These are phyloP conservation scores for Sporormia fimetaria DNA, from an alignment of 495 filamentous ascomycete genomes.

Conservation along the genomic window DNA sequence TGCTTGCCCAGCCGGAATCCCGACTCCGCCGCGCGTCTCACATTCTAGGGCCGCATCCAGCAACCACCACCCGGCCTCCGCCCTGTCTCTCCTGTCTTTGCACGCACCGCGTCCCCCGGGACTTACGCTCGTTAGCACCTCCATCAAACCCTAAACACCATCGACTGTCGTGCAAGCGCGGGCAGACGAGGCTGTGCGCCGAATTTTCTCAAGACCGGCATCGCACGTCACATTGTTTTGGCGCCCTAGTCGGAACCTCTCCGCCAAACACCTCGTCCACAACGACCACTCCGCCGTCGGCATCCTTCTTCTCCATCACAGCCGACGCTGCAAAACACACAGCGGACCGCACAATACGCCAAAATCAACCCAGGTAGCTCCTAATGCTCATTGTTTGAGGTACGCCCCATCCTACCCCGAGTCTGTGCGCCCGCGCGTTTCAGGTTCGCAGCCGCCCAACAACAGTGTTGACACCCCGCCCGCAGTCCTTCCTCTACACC, in stretches of 20 bases:
- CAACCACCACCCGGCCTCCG: not conserved
- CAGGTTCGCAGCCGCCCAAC: not conserved
- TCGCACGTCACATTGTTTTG: constrained; percentile 5
- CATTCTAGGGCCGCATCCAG: too few species aligned
- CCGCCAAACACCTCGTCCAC: constrained; percentile 8
- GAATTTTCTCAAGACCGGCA: not conserved
- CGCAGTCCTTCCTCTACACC: constrained; percentile 16
- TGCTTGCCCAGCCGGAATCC: too few species aligned
- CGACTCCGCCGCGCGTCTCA: too few species aligned
- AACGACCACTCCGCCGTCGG: constrained; percentile 6
- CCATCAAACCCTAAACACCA: not conserved
- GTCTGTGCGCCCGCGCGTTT: constrained; percentile 12
- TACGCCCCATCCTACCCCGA: constrained; percentile 15
- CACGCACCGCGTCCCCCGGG: constrained; percentile 3
- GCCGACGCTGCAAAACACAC: too few species aligned
- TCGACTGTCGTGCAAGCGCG: constrained; percentile 8
- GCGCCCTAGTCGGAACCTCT: not conserved
- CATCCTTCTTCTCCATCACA: constrained; percentile 1
- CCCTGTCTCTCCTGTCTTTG: not conserved
- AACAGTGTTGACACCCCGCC: constrained; percentile 12
- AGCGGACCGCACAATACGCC: constrained; percentile 9
- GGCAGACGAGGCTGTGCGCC: constrained; percentile 10
- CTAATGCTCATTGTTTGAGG: constrained; percentile 29
- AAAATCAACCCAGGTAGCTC: constrained; percentile 16
- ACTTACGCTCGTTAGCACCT: constrained; percentile 13